A percentile compares a stretch with the other conserved stretches of the same genome.
Evolutionary conservation across 2,329 filamentous ascomycete species (phyloP).

Genomic region (Neofusicoccum cordaticola): DNA sequence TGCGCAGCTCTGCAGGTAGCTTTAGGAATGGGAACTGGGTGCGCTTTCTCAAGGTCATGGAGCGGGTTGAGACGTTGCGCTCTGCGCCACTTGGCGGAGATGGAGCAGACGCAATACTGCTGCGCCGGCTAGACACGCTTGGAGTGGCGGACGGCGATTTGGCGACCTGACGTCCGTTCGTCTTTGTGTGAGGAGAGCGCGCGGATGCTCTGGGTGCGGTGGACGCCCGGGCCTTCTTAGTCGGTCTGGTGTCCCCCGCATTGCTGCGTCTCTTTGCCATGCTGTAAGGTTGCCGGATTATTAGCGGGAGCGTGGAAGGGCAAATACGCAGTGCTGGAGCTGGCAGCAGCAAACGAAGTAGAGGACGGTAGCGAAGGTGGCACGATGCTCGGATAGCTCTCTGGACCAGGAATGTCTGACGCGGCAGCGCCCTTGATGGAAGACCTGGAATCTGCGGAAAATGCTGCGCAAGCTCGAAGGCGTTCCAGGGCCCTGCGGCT

Average conservation of each 20-base stretch:
- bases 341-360: background rate
- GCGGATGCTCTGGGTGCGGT: background rate
- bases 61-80: constrained; percentile 3
- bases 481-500: background rate
- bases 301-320: background rate
- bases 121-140: background rate
- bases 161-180: background rate
- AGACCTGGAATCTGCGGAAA: background rate
- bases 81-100: background rate
- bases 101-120: background rate
- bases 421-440: background rate
- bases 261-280: background rate
- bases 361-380: background rate
- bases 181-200: background rate
- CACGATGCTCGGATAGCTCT: background rate
- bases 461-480: background rate
- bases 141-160: background rate
- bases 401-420: background rate
- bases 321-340: background rate
- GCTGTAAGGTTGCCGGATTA: background rate
- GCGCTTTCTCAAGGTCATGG: constrained; percentile 9
- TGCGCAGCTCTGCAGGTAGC: constrained; percentile 17
- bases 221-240: background rate
- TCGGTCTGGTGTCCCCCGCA: background rate
- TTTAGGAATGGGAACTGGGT: constrained; percentile 11